phyloP scores from a whole-genome alignment of 2,329 filamentous ascomycete species.

The Aspergillus fumigatus region DNA sequence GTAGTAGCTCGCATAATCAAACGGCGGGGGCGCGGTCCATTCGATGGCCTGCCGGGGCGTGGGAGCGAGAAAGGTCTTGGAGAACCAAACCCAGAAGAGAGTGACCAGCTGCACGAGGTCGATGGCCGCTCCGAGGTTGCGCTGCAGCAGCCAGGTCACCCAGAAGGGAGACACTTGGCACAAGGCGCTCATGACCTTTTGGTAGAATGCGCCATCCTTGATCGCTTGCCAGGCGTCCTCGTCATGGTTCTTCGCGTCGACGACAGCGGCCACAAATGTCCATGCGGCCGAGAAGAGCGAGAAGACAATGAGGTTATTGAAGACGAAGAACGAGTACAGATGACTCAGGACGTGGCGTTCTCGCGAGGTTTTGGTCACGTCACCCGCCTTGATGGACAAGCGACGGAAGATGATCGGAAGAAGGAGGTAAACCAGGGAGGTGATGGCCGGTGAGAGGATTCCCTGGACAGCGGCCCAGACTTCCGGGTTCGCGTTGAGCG shows the following conservation, averaged over 20 bases:
- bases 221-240: conserved; percentile 67
- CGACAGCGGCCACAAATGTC: conserved; percentile 63
- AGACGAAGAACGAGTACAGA: conserved; percentile 91
- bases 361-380: conserved; percentile 85
- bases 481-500: conserved; percentile 57
- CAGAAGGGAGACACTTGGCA: conserved; percentile 85
- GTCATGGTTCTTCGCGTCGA: conserved; percentile 54
- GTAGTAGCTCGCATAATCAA: conserved; percentile 96
- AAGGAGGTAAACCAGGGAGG: conserved; percentile 79
- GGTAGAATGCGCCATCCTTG: conserved; percentile 57
- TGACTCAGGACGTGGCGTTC: conserved; percentile 88
- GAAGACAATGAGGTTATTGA: conserved; percentile 95
- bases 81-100: conserved; percentile 77
- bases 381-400: conserved; percentile 75
- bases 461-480: conserved; percentile 89
- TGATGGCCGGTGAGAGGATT: conserved; percentile 82
- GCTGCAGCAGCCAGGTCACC: conserved; percentile 89
- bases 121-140: conserved; percentile 87
- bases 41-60: conserved; percentile 90
- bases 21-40: conserved; percentile 82
- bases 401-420: conserved; percentile 89
- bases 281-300: conserved; percentile 84
- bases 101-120: conserved; percentile 88
- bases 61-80: conserved; percentile 76
- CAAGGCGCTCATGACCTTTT: conserved; percentile 65